Percentiles rank a stretch among this genome's conserved stretches.
phyloP scores from a whole-genome alignment of 345 rosid genomes.

The Pelargonium nanum region DNA sequence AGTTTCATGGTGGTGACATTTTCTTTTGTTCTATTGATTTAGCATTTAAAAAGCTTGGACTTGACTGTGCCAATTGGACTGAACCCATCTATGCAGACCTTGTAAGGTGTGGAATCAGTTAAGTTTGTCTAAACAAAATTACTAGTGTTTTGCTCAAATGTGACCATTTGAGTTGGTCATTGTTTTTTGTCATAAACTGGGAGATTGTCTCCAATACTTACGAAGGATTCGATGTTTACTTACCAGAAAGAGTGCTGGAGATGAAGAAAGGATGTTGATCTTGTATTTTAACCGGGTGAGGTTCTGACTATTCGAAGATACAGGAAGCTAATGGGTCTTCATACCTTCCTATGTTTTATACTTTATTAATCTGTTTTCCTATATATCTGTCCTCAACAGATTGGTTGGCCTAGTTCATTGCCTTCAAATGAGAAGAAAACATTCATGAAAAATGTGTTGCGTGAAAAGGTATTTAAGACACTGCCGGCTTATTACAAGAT shows the following conservation, averaged over 20 bases:
- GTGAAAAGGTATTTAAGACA: slow-evolving; percentile 49
- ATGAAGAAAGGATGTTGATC: slow-evolving; percentile 84
- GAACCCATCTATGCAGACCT: slow-evolving; percentile 74
- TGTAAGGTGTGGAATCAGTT: slow-evolving; percentile 33
- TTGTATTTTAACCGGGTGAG: slow-evolving; percentile 69
- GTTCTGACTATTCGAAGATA: slow-evolving; percentile 2
- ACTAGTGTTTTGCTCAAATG: not conserved
- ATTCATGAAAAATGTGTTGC: slow-evolving; percentile 54
- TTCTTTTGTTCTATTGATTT: slow-evolving; percentile 3
- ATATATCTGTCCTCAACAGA: slow-evolving; percentile 27
- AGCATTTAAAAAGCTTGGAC: slow-evolving; percentile 93
- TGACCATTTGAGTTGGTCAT: not conserved
- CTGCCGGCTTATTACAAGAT: not conserved
- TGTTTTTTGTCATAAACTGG: not conserved
- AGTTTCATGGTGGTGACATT: slow-evolving; percentile 10
- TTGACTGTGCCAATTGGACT: slow-evolving; percentile 94
- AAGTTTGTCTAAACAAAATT: not conserved
- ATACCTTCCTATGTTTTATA: not conserved
- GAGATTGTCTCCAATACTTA: slow-evolving; percentile 3
- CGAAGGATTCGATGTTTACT: slow-evolving; percentile 9
- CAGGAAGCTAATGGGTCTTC: slow-evolving; percentile 3
- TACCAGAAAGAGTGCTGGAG: slow-evolving; percentile 66
- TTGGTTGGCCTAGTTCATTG: slow-evolving; percentile 93
- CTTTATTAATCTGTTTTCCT: slow-evolving; percentile 4
- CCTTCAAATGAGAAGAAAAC: slow-evolving; percentile 73